Conservation (phyloP, 768 basidiomycete genomes). For the Mycena venus region DNA sequence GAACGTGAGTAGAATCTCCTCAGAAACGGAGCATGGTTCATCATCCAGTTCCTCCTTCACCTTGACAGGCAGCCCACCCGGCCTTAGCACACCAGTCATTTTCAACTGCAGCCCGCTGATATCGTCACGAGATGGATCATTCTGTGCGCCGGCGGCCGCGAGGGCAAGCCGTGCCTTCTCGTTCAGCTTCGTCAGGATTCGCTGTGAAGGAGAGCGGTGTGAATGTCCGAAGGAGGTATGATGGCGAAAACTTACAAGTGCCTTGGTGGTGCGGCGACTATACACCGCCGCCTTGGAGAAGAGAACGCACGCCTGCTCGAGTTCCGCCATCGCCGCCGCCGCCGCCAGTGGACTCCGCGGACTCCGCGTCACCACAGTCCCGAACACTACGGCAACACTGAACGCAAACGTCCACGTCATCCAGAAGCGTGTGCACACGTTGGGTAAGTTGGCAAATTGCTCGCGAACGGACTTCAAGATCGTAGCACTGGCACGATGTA, state of each 20-base stretch:
- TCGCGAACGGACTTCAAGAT: slow-evolving; percentile 66
- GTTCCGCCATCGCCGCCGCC: slow-evolving; percentile 71
- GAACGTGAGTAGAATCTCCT: slow-evolving; percentile 46
- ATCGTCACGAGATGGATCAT: slow-evolving; percentile 49
- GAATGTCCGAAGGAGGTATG: background rate
- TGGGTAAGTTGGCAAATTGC: slow-evolving; percentile 62
- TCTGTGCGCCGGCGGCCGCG: slow-evolving; percentile 55
- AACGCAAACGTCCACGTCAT: slow-evolving; percentile 73
- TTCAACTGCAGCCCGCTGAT: slow-evolving; percentile 62
- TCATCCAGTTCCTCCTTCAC: slow-evolving; percentile 68
- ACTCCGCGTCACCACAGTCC: slow-evolving; percentile 81
- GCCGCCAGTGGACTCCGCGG: slow-evolving; percentile 77
- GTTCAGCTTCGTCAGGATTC: slow-evolving; percentile 68
- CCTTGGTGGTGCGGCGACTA: slow-evolving; percentile 74
- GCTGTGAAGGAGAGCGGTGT: slow-evolving; percentile 49
- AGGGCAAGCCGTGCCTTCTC: slow-evolving; percentile 78
- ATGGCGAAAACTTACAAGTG: slow-evolving; percentile 60
- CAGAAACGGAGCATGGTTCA: slow-evolving; percentile 73
- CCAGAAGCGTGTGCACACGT: slow-evolving; percentile 69
- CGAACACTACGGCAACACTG: slow-evolving; percentile 74
- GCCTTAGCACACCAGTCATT: slow-evolving; percentile 43
- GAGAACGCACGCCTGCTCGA: slow-evolving; percentile 76
- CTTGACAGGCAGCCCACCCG: slow-evolving; percentile 26
- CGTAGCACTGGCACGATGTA: slow-evolving; percentile 68
- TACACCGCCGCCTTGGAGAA: slow-evolving; percentile 71